Evolutionary conservation across 805 yeast genomes (phyloP).

Genomic region (Ogataea minuta): DNA sequence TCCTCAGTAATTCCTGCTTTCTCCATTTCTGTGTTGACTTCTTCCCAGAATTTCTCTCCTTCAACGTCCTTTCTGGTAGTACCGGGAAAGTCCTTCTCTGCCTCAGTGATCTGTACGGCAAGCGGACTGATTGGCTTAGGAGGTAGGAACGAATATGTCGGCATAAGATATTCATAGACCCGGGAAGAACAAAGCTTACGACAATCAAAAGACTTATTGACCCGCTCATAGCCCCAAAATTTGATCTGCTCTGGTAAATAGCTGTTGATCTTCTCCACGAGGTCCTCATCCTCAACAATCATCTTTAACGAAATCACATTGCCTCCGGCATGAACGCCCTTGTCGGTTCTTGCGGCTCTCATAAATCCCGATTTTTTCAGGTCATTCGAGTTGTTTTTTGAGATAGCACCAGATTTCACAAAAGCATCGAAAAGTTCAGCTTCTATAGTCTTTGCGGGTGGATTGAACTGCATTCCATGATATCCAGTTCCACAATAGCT

Average conservation of each 20-base stretch:
- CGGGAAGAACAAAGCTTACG: constrained; percentile 95
- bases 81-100: constrained; percentile 55
- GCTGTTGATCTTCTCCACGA: constrained; percentile 69
- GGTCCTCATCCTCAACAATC: constrained; percentile 77
- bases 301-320: constrained; percentile 82
- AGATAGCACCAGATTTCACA: constrained; percentile 82
- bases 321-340: constrained; percentile 98
- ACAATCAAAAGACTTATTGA: constrained; percentile 90
- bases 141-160: constrained; percentile 85
- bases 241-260: constrained; percentile 82
- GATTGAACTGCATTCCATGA: constrained; percentile 93
- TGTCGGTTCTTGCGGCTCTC: constrained; percentile 88
- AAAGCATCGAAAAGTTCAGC: constrained; percentile 84
- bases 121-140: constrained; percentile 79
- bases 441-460: constrained; percentile 86
- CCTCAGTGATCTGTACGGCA: constrained; percentile 54
- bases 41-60: constrained; percentile 72
- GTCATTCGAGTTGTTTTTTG: constrained; percentile 82
- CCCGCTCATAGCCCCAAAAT: constrained; percentile 89
- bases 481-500: constrained; percentile 97
- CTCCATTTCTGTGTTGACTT: constrained; percentile 38
- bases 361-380: constrained; percentile 83
- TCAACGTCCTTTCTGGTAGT: constrained; percentile 62
- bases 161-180: constrained; percentile 89
- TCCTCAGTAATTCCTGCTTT: constrained; percentile 40